Evolutionary conservation across 768 basidiomycete species (phyloP).

Genomic region (Melanogaster broomeanus): DNA sequence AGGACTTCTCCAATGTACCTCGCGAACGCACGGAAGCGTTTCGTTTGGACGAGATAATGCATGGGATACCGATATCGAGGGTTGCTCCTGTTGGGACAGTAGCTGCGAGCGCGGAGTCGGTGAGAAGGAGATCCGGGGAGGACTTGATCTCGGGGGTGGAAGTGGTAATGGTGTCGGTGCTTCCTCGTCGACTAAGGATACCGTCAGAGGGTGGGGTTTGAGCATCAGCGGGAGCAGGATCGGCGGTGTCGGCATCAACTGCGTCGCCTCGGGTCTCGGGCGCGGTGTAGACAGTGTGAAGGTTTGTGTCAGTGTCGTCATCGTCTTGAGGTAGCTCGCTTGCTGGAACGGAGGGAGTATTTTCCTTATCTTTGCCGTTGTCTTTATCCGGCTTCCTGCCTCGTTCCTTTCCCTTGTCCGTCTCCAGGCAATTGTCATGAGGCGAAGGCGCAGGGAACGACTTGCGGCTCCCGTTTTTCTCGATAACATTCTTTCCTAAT

Average conservation of each 20-base stretch:
- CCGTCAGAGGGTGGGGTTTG: slow-evolving; percentile 14
- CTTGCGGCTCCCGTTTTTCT: slow-evolving; percentile 17
- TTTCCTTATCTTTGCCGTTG: slow-evolving; percentile 13
- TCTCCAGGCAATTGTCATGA: slow-evolving; percentile 16
- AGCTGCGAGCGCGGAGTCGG: slow-evolving; percentile 26
- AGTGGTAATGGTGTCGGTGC: slow-evolving; percentile 30
- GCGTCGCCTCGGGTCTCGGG: slow-evolving; percentile 14
- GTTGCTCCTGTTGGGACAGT: slow-evolving; percentile 53
- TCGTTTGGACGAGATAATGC: slow-evolving; percentile 85
- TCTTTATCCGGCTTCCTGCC: slow-evolving; percentile 41
- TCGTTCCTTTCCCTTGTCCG: slow-evolving; percentile 31
- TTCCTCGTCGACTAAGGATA: slow-evolving; percentile 23
- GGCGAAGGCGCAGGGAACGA: slow-evolving; percentile 16
- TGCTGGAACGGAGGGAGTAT: slow-evolving; percentile 13
- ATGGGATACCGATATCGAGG: slow-evolving; percentile 86
- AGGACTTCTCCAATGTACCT: slow-evolving; percentile 86
- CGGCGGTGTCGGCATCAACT: slow-evolving; percentile 8
- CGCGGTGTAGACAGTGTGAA: slow-evolving; percentile 21
- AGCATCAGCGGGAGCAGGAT: slow-evolving; percentile 15
- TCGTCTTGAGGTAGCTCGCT: slow-evolving; percentile 37
- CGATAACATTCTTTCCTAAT: slow-evolving; percentile 9
- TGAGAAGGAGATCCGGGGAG: slow-evolving; percentile 17
- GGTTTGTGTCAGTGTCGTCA: slow-evolving; percentile 37
- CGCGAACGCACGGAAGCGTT: slow-evolving; percentile 84
- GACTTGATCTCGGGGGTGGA: slow-evolving; percentile 16